Percentiles rank a stretch among this genome's conserved stretches.
These are phyloP conservation scores for Suillus discolor DNA, from an alignment of 768 basidiomycete genomes.

Conservation along the genomic window DNA sequence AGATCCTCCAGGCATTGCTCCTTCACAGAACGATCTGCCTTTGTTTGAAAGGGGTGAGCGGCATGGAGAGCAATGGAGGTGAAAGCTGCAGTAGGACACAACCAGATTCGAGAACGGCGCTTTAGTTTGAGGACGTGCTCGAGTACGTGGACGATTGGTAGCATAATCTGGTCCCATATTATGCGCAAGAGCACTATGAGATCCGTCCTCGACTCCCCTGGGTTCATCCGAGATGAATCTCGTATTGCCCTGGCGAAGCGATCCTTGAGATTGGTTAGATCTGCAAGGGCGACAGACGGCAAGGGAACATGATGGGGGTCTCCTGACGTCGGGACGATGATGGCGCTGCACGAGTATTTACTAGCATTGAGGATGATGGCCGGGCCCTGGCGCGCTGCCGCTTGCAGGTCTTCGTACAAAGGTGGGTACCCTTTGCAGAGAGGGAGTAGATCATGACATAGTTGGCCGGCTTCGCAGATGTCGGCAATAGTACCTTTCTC, in stretches of 20 bases:
- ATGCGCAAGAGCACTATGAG: background rate
- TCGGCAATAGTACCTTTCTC: too few species aligned
- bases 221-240: too few species aligned
- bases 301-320: background rate
- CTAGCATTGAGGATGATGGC: background rate
- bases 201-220: fast-evolving
- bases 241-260: background rate
- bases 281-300: too few species aligned
- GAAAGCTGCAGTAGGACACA: too few species aligned
- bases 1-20: too few species aligned
- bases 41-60: too few species aligned
- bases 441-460: too few species aligned
- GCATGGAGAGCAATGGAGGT: too few species aligned
- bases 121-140: background rate
- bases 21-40: too few species aligned
- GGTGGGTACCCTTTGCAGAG: background rate
- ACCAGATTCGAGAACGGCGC: background rate
- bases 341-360: background rate
- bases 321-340: background rate
- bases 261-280: background rate
- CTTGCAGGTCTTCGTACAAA: background rate
- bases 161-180: background rate
- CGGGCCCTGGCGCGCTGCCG: background rate
- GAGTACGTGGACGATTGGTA: background rate
- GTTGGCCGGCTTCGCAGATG: too few species aligned